phyloP scores from a whole-genome alignment of 805 yeast genomes.

The Starmerella kuoi region DNA sequence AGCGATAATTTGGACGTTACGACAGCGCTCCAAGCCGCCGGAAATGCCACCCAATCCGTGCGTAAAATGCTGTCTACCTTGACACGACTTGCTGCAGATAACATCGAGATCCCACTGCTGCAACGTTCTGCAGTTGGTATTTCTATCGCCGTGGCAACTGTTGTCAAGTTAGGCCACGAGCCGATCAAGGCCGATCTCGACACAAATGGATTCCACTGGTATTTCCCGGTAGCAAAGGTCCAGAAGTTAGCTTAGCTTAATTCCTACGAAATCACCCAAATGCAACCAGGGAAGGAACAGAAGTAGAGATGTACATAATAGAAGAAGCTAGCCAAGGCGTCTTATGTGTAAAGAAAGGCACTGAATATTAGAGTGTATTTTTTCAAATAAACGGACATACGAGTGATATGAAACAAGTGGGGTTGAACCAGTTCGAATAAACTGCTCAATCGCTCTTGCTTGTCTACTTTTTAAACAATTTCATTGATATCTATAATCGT shows the following conservation, averaged over 20 bases:
- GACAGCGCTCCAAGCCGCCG: conserved; percentile 23
- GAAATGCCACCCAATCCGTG: conserved; percentile 16
- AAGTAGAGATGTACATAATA: too few species aligned
- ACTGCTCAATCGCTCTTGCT: too few species aligned
- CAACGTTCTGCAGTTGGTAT: conserved; percentile 20
- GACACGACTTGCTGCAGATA: conserved; percentile 17
- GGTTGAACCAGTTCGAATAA: too few species aligned
- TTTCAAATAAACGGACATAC: too few species aligned
- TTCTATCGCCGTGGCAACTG: conserved; percentile 15
- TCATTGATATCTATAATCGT: too few species aligned
- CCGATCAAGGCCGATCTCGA: conserved; percentile 22
- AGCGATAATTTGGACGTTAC: conserved; percentile 16
- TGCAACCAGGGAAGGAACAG: too few species aligned
- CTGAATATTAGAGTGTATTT: too few species aligned
- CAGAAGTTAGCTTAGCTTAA: not conserved
- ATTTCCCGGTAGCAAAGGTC: conserved; percentile 34
- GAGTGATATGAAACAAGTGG: too few species aligned
- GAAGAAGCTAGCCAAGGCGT: too few species aligned
- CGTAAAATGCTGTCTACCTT: conserved; percentile 14
- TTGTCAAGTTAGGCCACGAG: conserved; percentile 8
- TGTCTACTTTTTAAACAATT: too few species aligned
- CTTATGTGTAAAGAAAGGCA: too few species aligned
- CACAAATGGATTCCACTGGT: conserved; percentile 34
- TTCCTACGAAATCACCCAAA: too few species aligned
- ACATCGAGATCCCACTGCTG: conserved; percentile 19